Percentiles rank a stretch among this genome's conserved stretches.
phyloP scores from a whole-genome alignment of 2,329 filamentous ascomycete species.

The Myriosclerotinia curreyana region DNA sequence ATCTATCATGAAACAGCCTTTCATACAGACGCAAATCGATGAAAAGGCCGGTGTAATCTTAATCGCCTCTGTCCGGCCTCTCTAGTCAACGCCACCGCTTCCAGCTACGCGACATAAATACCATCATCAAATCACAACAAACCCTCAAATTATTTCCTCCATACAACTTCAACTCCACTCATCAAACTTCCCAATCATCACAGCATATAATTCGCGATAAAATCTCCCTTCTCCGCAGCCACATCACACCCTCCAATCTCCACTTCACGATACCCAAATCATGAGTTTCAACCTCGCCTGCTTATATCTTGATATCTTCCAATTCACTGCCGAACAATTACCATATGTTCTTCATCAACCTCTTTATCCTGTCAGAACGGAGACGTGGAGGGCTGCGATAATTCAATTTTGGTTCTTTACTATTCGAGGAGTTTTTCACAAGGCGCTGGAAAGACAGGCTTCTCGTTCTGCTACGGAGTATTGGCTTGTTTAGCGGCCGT shows the following conservation, averaged over 20 bases:
- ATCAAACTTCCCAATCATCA: background rate
- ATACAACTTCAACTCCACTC: background rate
- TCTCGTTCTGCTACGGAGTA: no score
- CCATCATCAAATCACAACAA: background rate
- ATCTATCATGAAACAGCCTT: no score
- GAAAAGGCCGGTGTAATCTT: no score
- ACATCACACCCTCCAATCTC: no score
- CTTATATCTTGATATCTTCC: background rate
- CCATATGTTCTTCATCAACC: background rate
- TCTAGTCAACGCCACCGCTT: background rate
- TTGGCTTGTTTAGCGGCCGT: no score
- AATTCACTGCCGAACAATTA: background rate
- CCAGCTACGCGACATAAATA: background rate
- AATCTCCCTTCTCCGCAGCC: background rate
- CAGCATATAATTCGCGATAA: background rate
- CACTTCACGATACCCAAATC: background rate
- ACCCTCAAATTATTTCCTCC: background rate
- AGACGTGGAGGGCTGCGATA: no score
- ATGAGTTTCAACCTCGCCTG: background rate
- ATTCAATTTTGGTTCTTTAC: no score
- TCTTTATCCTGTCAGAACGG: no score
- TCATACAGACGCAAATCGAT: no score
- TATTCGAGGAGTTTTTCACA: no score
- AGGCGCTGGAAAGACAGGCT: no score
- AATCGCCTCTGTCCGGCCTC: no score